These are phyloP conservation scores for Coprinopsis strossmayeri DNA, from an alignment of 768 basidiomycete species.

Conservation along the genomic window DNA sequence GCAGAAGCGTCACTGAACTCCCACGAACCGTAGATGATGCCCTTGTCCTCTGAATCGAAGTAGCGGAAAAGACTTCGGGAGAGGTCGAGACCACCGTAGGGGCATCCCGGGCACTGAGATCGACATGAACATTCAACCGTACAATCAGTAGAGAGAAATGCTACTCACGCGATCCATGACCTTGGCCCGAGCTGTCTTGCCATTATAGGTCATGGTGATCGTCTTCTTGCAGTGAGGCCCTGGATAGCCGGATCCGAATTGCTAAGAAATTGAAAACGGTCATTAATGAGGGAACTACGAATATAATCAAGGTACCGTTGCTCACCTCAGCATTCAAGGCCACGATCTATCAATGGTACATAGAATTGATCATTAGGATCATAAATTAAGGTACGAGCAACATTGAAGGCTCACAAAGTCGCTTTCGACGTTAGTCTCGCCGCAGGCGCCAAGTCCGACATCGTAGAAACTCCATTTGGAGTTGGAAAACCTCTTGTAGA, in stretches of 20 bases:
- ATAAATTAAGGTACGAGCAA: neutral
- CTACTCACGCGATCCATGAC: constrained; percentile 60
- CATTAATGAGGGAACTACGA: neutral
- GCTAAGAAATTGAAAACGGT: constrained; percentile 1
- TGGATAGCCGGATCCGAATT: constrained; percentile 53
- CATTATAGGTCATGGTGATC: constrained; percentile 56
- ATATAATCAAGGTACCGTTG: neutral
- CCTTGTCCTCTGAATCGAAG: constrained; percentile 43
- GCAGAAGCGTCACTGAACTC: constrained; percentile 48
- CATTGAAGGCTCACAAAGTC: constrained; percentile 20
- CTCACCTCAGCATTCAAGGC: constrained; percentile 19
- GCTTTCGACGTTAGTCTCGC: constrained; percentile 17
- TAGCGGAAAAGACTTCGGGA: constrained; percentile 57
- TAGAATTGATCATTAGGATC: neutral
- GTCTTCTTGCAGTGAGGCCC: constrained; percentile 55
- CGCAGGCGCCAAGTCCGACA: constrained; percentile 27
- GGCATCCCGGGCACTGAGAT: constrained; percentile 58
- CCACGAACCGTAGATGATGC: constrained; percentile 59
- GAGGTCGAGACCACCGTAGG: constrained; percentile 59
- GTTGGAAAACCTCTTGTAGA: constrained; percentile 18
- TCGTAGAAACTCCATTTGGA: constrained; percentile 25
- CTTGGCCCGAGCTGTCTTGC: constrained; percentile 48
- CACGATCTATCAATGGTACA: constrained; percentile 19
- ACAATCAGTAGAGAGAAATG: no score
- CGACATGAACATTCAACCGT: no score